Evolutionary conservation across 2,329 filamentous ascomycete species (phyloP), one percentile per base, ranked within the genome.

Genomic region (Diaporthe australafricana): DNA sequence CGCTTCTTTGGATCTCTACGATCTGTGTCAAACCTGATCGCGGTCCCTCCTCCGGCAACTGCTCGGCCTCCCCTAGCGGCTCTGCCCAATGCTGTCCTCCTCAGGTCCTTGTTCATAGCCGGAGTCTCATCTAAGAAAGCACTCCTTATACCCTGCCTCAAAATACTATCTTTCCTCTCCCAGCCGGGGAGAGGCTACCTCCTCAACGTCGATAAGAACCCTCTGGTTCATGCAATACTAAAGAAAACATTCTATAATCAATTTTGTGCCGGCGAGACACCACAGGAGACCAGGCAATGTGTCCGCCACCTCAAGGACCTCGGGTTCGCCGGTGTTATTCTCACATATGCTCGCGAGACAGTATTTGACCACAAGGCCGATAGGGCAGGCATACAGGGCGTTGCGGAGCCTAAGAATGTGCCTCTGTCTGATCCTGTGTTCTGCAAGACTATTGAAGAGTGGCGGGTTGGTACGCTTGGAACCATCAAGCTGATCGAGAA

Each of bases 261-360:
- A 69, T 90, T 89, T 79, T 90, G 88, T 74, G 85, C 86, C 0
- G 88, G 88, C 1, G 85, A 86, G 76, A 86, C 83, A 32, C 79
- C 80, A 35, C 30, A 20, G 38, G 68, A 70, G 78, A 85, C 88
- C 0, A 79, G 80, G n/a, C 77, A 77, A 22, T 85, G 82, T 0
- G 83, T 84, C 68, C 79, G 80, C 12, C 79, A 83, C n/a, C 75
- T 88, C 32, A 82, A 85, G 60, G 77, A 81, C 9, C 81, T 89
- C 62, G 88, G 88, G 0, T 89, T 88, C 76, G 80, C 83, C 17
- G 88, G 87, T 5, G 84, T 88, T n/a, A 88, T 90, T 12, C 82
- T 90, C 16, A 88, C 89, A 67, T 89, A 87, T 72, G 87, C 87
- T 2, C 80, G 79, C 12, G 82, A 83, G 68, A 83, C 82, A 7